Evolutionary conservation across 768 basidiomycete genomes (phyloP).

Genomic region (Cystofilobasidium capitatum): DNA sequence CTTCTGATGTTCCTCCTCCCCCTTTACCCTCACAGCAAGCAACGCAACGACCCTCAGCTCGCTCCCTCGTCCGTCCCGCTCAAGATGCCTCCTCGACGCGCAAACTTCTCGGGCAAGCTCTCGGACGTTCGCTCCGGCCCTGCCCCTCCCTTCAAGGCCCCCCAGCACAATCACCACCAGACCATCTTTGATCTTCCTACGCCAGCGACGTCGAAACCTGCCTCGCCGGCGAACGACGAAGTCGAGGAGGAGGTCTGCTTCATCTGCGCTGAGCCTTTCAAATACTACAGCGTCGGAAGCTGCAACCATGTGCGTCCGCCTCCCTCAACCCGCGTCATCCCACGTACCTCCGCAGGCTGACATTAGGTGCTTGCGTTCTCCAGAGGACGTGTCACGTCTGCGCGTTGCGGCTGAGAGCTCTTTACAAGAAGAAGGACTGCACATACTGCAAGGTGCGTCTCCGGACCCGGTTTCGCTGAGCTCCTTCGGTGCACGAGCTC

Average conservation of each 20-base stretch:
- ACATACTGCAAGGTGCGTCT: constrained; percentile 83
- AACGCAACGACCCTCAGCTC: not conserved
- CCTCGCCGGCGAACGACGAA: constrained; percentile 17
- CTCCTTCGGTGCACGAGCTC: not conserved
- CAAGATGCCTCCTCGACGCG: constrained; percentile 22
- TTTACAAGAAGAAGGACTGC: constrained; percentile 89
- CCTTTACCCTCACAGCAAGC: not conserved
- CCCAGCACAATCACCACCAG: not conserved
- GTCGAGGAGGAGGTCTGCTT: constrained; percentile 49
- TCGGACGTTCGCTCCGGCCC: not conserved
- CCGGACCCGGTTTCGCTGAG: not conserved
- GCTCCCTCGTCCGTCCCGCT: not conserved
- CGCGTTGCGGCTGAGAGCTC: constrained; percentile 68
- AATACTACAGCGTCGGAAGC: constrained; percentile 74
- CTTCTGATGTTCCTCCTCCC: not conserved
- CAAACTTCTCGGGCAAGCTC: constrained; percentile 18
- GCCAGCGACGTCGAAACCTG: not conserved
- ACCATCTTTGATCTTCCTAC: not conserved
- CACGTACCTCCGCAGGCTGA: not conserved
- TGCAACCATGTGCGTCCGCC: constrained; percentile 58
- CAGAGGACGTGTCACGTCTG: constrained; percentile 50
- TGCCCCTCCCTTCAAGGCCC: not conserved
- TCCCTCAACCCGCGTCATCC: not conserved
- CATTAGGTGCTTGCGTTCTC: not conserved
- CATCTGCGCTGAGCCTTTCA: constrained; percentile 91